Evolutionary conservation across 768 basidiomycete genomes (phyloP).

Genomic region (Suillus placidus): DNA sequence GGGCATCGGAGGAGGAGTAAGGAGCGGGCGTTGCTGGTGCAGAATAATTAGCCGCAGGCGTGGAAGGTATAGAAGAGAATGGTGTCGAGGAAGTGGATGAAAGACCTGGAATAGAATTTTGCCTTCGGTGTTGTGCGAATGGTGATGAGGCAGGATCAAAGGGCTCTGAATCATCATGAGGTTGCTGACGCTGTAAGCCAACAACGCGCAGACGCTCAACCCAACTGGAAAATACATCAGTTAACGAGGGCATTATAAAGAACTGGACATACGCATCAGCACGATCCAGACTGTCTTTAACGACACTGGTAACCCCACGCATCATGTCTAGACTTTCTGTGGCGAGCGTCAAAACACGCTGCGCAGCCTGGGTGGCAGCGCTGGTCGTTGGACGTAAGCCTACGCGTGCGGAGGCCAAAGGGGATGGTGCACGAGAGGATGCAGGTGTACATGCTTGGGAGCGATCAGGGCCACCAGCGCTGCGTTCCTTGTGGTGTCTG

Average conservation of each 20-base stretch:
- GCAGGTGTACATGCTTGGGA: conserved; percentile 34
- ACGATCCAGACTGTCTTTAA: conserved; percentile 83
- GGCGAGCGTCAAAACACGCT: conserved; percentile 79
- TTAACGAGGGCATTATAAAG: neutral
- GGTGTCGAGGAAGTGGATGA: conserved; percentile 36
- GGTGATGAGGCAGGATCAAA: conserved; percentile 12
- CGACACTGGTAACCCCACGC: conserved; percentile 82
- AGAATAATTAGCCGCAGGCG: conserved; percentile 18
- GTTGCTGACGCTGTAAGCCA: conserved; percentile 65
- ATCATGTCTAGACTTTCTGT: conserved; percentile 95
- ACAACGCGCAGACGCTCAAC: conserved; percentile 79
- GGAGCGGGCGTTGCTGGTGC: conserved; percentile 12
- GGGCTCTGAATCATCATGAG: conserved; percentile 17
- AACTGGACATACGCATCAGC: conserved; percentile 71
- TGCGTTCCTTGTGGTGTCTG: conserved; percentile 42
- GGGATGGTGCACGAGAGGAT: conserved; percentile 40
- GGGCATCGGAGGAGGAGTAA: conserved; percentile 30
- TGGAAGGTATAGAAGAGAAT: conserved; percentile 34
- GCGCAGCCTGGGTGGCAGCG: conserved; percentile 73
- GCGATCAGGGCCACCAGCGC: conserved; percentile 37
- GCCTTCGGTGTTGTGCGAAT: conserved; percentile 13
- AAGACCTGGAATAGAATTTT: conserved; percentile 29
- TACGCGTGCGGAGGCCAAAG: conserved; percentile 28
- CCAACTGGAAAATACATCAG: conserved; percentile 54
- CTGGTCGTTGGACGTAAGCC: conserved; percentile 42